Evolutionary conservation across 139 green algal species (phyloP).

Genomic region (Closterium sp.): DNA sequence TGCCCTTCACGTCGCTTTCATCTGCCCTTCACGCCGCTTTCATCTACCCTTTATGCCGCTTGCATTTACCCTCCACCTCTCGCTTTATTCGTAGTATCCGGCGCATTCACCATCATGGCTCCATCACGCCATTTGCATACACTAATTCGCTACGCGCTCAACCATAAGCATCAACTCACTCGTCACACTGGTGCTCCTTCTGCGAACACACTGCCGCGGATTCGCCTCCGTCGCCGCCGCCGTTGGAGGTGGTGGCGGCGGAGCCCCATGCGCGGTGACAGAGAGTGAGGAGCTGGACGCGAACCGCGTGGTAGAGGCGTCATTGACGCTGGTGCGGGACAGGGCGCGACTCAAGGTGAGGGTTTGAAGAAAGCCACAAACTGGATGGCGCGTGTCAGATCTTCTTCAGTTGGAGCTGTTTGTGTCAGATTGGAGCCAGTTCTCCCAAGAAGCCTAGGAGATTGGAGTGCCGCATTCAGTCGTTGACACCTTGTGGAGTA

Average conservation of each 20-base stretch:
- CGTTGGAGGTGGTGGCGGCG: not conserved
- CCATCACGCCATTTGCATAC: not conserved
- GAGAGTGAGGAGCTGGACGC: not conserved
- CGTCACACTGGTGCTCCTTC: not conserved
- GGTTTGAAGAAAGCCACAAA: not conserved
- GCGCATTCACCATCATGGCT: not conserved
- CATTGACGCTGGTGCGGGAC: conserved; percentile 41
- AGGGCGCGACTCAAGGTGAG: conserved; percentile 36
- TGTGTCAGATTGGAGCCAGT: no score
- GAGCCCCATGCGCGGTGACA: not conserved
- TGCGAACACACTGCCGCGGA: not conserved
- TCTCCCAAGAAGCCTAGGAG: no score
- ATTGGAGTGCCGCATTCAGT: no score
- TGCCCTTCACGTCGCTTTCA: no score
- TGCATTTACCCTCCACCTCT: no score
- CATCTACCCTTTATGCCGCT: no score
- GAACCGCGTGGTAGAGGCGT: conserved; percentile 43
- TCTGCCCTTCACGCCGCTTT: no score
- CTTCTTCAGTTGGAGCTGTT: no score
- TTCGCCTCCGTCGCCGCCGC: not conserved
- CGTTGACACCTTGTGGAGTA: no score
- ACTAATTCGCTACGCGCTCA: not conserved
- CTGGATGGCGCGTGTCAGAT: not conserved
- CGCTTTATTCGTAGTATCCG: no score
- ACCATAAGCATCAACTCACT: not conserved